Base-by-base conservation (phyloP, 352 stramenopile genomes). In the Pythium plurisporium region DNA sequence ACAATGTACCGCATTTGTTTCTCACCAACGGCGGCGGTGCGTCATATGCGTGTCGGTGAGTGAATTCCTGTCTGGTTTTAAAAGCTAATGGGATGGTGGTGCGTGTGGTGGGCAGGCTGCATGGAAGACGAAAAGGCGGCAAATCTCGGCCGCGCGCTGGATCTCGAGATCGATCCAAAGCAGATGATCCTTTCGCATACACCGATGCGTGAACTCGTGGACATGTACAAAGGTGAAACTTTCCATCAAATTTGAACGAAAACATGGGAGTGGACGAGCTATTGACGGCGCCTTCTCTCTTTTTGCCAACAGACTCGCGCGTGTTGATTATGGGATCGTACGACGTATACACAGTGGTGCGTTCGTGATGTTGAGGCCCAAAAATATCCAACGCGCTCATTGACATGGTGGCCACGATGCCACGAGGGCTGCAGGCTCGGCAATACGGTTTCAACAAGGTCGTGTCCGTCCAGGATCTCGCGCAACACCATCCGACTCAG, bases 121-220 rank as follows among this genome's bases (percentile, higher is more conserved):
- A n/a, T 93, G 61, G 89, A 97, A 58, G 69, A 79, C 14, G 67
- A 76, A 20, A 96, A 96, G 69, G 85, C 89, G 19, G 61, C 68
- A 26, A 86, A 82, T 14, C 58, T 97, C 12, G 83, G 81, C 36
- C 62, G 76, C 2, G 55, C 81, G 22, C 68, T 95, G 37, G 70
- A 83, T 29, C 27, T 82, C 36, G 31, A 68, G 29, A 86, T 96
- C 30, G 68, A 92, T 22, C 70, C 74, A 3, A 52, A 75, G 56
- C 84, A 94, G 51, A 81, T 96, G 78, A 73, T 95, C 25, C 68
- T 95, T 26, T 95, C 87, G 26, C 89, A 97, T 58, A 96, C 86
- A 38, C 89, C 89, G 8, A 96, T 97, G 87, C 81, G 80, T 2
- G 74, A 87, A 55, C 73, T 96, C 22, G 74, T 74, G 6, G 64